phyloP scores from a whole-genome alignment of 192 early-diverging fungal genomes.

The Lobosporangium transversale region DNA sequence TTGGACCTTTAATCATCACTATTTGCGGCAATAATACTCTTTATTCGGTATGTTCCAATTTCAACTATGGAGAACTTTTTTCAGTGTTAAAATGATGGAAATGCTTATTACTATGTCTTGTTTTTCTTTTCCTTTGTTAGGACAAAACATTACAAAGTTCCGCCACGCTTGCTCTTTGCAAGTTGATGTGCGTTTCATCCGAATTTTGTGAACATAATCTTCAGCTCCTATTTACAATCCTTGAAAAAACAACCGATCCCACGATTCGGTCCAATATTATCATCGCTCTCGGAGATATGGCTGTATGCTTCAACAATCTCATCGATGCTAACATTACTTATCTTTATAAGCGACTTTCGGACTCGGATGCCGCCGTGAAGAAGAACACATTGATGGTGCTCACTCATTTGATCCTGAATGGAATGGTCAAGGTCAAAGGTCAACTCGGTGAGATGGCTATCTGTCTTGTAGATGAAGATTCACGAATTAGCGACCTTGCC shows the following conservation, averaged over 20 bases:
- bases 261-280: constrained; percentile 93
- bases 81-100: neutral
- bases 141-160: constrained; percentile 89
- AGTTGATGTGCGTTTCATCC: constrained; percentile 97
- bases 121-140: constrained; percentile 38
- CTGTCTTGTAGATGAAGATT: constrained; percentile 90
- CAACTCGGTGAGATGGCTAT: constrained; percentile 99
- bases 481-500: constrained; percentile 89
- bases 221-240: constrained; percentile 88
- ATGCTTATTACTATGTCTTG: neutral
- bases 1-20: constrained; percentile 83
- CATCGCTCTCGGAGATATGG: constrained; percentile 98
- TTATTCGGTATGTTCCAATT: constrained; percentile 72
- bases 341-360: constrained; percentile 91
- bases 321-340: constrained; percentile 97
- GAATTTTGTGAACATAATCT: constrained; percentile 95
- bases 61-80: neutral
- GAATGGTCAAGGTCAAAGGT: constrained; percentile 99
- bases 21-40: constrained; percentile 85
- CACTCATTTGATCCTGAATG: constrained; percentile 97
- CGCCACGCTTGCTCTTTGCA: constrained; percentile 88
- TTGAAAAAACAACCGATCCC: constrained; percentile 85
- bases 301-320: constrained; percentile 95
- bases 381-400: constrained; percentile 99
- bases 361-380: constrained; percentile 83